A percentile compares a stretch with the other conserved stretches of the same genome.
These are phyloP conservation scores for Lomentospora prolificans DNA, from an alignment of 2,329 filamentous ascomycete species.

Conservation along the genomic window DNA sequence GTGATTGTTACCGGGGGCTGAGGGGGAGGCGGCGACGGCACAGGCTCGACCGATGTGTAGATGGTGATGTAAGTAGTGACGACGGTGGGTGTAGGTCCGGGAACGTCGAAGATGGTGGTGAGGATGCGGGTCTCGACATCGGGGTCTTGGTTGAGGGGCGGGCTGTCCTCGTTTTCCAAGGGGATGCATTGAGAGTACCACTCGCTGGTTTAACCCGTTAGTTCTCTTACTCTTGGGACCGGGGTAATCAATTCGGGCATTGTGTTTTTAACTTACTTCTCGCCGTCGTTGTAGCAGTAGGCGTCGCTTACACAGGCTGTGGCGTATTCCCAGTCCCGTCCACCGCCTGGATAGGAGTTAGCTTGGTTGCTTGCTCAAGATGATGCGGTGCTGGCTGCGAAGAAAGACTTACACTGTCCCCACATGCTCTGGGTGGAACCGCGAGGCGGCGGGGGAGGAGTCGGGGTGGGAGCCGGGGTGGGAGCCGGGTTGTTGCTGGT, in stretches of 20 bases:
- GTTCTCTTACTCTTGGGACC: no score
- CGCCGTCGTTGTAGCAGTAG: conserved; percentile 10
- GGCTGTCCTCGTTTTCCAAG: background rate
- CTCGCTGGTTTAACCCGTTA: conserved; percentile 1
- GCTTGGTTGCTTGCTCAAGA: background rate
- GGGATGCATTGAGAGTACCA: conserved; percentile 9
- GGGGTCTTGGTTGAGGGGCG: background rate
- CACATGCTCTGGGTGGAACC: conserved; percentile 7
- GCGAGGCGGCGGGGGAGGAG: conserved; percentile 1
- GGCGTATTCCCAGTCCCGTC: conserved; percentile 7
- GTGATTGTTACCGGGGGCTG: background rate
- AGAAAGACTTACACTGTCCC: conserved; percentile 10
- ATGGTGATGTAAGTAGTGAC: conserved; percentile 10
- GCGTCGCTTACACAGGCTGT: conserved; percentile 2
- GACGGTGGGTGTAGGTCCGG: conserved; percentile 8
- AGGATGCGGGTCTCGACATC: conserved; percentile 6
- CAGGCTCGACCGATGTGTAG: background rate
- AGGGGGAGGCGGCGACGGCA: background rate
- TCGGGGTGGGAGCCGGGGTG: background rate
- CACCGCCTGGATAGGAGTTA: conserved; percentile 4
- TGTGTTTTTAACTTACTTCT: conserved; percentile 8
- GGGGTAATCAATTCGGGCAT: no score
- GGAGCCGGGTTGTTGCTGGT: background rate
- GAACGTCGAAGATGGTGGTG: conserved; percentile 10
- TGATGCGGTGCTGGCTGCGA: background rate